Base-by-base conservation (phyloP, 768 basidiomycete genomes). In the Mycena alexandri region DNA sequence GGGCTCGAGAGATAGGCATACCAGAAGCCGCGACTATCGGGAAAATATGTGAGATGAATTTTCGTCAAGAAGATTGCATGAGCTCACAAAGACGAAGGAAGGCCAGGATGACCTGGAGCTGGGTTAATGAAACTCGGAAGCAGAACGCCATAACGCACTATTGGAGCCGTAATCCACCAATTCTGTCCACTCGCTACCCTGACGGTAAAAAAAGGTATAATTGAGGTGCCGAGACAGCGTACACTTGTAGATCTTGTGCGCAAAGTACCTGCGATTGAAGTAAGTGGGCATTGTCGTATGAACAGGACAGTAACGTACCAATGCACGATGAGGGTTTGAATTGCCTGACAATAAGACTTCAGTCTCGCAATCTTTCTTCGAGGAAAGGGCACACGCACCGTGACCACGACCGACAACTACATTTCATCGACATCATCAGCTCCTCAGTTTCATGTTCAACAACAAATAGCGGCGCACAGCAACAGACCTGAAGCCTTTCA, bases 241-340 rank as follows among this genome's bases (percentile, higher is more conserved):
- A 72, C 68, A 73, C 46, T 68, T 59, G 36, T 57, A 66, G 36
- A 73, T 73, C 67, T 70, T 73, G 34, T 66, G 62, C 9, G 67
- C 70, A 46, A 63, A 73, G 53, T 69, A 73, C 62, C 66, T 68
- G 50, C 1, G 47, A 38, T 17, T 16, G n/a, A 9, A 7, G 58
- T 38, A 14, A 56, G 22, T 17, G 10, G 10, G 0, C 24, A 17
- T 16, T 5, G 13, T 17, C 14, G 21, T 4, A 14, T 36, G 4
- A 9, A 5, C 11, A 16, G n/a, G 29, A 29, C 55, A n/a, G 33
- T 33, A 7, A 47, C 34, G 12, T 33, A 72, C 72, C 69, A 71
- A 29, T 73, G 72, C 2, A 50, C 56, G 21, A 73, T 69, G 13
- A 67, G 36, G 11, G 72, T 71, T 52, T 71, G 70, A 19, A 54